Base-by-base conservation (phyloP, 164 flowering plant genomes). In the Pachysandra terminalis region DNA sequence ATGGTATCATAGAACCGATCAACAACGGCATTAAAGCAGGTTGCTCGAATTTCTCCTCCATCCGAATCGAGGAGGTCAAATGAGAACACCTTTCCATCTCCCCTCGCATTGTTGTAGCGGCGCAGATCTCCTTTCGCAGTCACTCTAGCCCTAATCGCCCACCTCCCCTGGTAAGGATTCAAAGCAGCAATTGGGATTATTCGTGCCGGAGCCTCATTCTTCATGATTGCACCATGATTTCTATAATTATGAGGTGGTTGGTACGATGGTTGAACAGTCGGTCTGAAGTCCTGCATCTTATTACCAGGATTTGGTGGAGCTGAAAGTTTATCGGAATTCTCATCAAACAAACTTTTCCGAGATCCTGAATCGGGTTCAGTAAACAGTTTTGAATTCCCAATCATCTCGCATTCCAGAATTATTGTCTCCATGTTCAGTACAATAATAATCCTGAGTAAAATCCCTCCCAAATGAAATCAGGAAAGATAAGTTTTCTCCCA, bases 11-110 rank as follows among this genome's bases (percentile, higher is more conserved):
- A 89, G 71, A 96, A 96, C 26, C 94, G 87, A 69, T 96, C 98
- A 64, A 86, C 91, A 71, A 90, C 86, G 64, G 92, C 85, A 79
- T 96, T 96, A 77, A 96, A 96, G 76, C 99, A 93, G 58, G 99
- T 96, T 10, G 77, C 96, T n/a, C 96, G 86, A 52, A 93, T 96
- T 78, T 96, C 99, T 15, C 99, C 98, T 61, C 96, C 97, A 75
- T 90, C 98, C 59, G 90, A 87, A 65, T 93, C 99, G 53, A 96
- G 96, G 52, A 96, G 96, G 63, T 96, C 98, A 76, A 96, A 96
- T 53, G 99, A 96, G 79, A 96, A 96, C 9, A 96, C 97, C 80
- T 96, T 96, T 56, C 99, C 99, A 81, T 96, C 99, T 71, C 99
- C 99, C 68, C 77, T 77, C 21, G 98, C 97, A 83, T 96, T 96